Percentiles rank a stretch among this genome's conserved stretches.
Evolutionary conservation across 2,329 filamentous ascomycete species (phyloP).

Genomic region (Ophidiomyces ophidiicola): DNA sequence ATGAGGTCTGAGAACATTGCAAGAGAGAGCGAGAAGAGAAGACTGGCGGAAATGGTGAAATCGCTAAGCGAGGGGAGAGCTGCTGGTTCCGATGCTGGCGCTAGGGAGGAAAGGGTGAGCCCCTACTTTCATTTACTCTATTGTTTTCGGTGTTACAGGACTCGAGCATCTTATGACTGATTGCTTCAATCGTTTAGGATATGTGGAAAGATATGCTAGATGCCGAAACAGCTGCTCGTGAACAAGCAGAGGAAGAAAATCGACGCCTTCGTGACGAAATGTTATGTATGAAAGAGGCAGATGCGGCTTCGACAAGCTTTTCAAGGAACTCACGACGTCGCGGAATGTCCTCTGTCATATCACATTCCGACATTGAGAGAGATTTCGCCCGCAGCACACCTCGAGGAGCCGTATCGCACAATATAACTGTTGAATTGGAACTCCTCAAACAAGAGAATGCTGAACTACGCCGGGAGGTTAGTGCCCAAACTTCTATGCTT

Average conservation of each 20-base stretch:
- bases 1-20: conserved; percentile 64
- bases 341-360: conserved; percentile 28
- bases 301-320: conserved; percentile 15
- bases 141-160: not conserved
- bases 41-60: conserved; percentile 69
- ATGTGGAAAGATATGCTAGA: conserved; percentile 94
- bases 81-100: conserved; percentile 38
- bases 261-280: conserved; percentile 72
- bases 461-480: conserved; percentile 79
- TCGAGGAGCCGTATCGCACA: conserved; percentile 48
- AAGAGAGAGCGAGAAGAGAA: conserved; percentile 74
- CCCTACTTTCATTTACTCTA: not conserved
- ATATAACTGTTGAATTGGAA: conserved; percentile 67
- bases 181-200: conserved; percentile 39
- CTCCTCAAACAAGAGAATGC: conserved; percentile 85
- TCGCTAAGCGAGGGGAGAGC: conserved; percentile 44
- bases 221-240: conserved; percentile 75
- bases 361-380: conserved; percentile 28
- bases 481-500: conserved; percentile 93
- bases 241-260: conserved; percentile 84
- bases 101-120: conserved; percentile 37
- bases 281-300: conserved; percentile 49
- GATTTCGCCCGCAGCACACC: conserved; percentile 31
- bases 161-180: not conserved
- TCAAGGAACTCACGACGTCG: conserved; percentile 25